Percentiles rank a stretch among this genome's conserved stretches.
Conservation (phyloP, 108 stramenopile species). For the Conticribra weissflogii region DNA sequence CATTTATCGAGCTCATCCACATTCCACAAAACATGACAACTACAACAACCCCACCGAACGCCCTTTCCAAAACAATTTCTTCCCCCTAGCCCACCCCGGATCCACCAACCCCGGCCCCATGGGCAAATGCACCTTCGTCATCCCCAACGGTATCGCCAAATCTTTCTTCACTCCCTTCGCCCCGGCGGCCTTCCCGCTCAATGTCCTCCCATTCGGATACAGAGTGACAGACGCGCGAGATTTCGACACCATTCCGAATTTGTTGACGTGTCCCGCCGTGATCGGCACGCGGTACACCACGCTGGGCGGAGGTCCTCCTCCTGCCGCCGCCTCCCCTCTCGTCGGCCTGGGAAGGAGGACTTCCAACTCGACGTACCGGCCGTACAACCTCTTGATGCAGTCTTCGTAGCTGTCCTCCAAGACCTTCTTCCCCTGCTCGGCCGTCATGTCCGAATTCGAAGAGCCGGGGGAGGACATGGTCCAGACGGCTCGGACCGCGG, state of each 20-base stretch:
- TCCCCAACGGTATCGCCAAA: conserved; percentile 52
- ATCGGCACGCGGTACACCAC: conserved; percentile 71
- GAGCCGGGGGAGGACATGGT: conserved; percentile 32
- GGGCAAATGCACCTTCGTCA: conserved; percentile 57
- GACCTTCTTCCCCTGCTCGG: conserved; percentile 29
- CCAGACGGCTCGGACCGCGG: conserved; percentile 44
- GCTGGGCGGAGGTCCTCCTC: conserved; percentile 52
- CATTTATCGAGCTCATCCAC: too few species aligned
- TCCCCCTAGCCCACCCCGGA: conserved; percentile 74
- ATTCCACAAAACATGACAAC: background rate
- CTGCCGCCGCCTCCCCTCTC: background rate
- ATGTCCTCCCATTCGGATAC: conserved; percentile 60
- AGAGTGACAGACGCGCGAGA: conserved; percentile 60
- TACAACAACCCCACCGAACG: conserved; percentile 64
- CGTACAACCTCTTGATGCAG: conserved; percentile 42
- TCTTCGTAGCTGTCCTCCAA: conserved; percentile 46
- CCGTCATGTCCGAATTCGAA: conserved; percentile 26
- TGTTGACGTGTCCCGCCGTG: conserved; percentile 61
- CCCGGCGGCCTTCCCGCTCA: conserved; percentile 24
- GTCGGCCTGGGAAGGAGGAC: conserved; percentile 31
- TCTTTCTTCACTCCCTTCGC: conserved; percentile 22
- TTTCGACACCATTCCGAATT: conserved; percentile 66
- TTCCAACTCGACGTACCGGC: conserved; percentile 50
- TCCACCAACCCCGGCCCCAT: conserved; percentile 81
- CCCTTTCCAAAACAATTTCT: conserved; percentile 71